These are phyloP conservation scores for Kondoa malvinella DNA, from an alignment of 768 basidiomycete genomes.

Conservation along the genomic window DNA sequence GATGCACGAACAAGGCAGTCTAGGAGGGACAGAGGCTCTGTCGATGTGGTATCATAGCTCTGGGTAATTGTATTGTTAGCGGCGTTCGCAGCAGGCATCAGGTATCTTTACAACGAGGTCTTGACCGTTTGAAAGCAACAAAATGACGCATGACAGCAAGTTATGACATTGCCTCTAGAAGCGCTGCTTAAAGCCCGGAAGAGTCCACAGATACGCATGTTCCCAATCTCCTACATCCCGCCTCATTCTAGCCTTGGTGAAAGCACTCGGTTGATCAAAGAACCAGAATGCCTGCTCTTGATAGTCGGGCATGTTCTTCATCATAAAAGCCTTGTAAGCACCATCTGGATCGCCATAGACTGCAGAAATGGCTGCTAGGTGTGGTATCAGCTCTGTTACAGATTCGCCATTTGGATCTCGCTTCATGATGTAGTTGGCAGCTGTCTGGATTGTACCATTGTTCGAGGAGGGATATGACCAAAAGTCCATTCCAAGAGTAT, in stretches of 20 bases:
- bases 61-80: not conserved
- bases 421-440: constrained; percentile 43
- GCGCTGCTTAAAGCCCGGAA: no score
- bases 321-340: constrained; percentile 40
- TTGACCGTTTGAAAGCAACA: not conserved
- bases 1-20: not conserved
- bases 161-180: no score
- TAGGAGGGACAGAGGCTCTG: not conserved
- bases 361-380: constrained; percentile 43
- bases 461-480: constrained; percentile 40
- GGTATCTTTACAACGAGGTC: not conserved
- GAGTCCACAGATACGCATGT: not conserved
- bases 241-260: not conserved
- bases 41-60: not conserved
- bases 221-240: not conserved
- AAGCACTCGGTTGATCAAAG: constrained; percentile 13
- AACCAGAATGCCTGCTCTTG: constrained; percentile 16
- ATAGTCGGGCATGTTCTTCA: constrained; percentile 17
- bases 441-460: constrained; percentile 43
- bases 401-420: constrained; percentile 36
- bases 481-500: constrained; percentile 39
- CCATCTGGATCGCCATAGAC: constrained; percentile 48
- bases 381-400: constrained; percentile 41
- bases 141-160: not conserved
- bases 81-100: not conserved